Percentiles rank a stretch among this genome's conserved stretches.
Conservation (phyloP, 306 rosid species). For the Pyrus communis region DNA sequence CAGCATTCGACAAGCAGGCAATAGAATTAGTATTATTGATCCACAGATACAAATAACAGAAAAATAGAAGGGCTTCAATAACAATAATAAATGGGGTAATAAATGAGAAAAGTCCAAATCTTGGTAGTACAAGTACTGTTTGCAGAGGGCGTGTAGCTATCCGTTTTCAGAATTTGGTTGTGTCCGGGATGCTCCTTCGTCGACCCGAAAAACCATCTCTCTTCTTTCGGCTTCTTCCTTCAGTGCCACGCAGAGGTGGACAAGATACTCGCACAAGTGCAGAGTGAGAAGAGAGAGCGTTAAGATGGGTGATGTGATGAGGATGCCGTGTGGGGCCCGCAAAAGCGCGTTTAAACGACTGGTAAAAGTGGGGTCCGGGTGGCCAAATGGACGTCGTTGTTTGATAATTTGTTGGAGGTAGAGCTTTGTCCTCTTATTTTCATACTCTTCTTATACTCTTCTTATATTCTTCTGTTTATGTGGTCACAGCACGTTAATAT, state of each 20-base stretch:
- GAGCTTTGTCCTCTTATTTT: too few species aligned
- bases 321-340: conserved; percentile 31
- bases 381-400: background rate
- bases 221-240: background rate
- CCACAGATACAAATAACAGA: background rate
- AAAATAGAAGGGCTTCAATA: background rate
- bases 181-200: conserved; percentile 44
- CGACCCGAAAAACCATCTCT: conserved; percentile 8
- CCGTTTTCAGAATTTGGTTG: conserved; percentile 33
- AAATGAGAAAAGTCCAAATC: conserved; percentile 22
- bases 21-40: background rate
- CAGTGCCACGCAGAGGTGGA: background rate
- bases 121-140: background rate
- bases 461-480: too few species aligned
- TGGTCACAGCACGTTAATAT: too few species aligned
- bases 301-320: background rate
- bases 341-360: conserved; percentile 39
- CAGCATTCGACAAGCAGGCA: conserved; percentile 29
- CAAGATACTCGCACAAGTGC: background rate
- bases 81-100: conserved; percentile 3
- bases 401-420: background rate
- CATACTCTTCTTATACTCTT: too few species aligned
- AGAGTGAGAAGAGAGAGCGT: background rate
- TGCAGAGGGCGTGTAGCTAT: background rate
- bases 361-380: conserved; percentile 15